Evolutionary conservation across 2,329 filamentous ascomycete genomes (phyloP), one percentile per base, ranked within the genome.

Genomic region (Monosporascus sp.): DNA sequence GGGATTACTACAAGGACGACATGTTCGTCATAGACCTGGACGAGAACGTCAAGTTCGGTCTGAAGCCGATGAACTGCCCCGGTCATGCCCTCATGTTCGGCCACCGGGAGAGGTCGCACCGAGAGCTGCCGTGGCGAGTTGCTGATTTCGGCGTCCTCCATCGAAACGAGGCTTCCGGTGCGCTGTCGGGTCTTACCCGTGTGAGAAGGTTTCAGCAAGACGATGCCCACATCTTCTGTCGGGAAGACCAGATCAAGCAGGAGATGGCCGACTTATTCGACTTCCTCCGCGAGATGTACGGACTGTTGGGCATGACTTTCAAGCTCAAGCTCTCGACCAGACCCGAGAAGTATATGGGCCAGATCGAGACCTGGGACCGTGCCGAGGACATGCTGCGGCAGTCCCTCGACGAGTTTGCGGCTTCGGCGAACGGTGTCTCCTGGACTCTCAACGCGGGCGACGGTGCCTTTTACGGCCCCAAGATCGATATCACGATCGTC

Each of bases 401-500:
- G 56, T 90, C 92, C 18, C 79, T 99, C 48, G 82, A 94, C 60
- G 80, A 86, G 57, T 97, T 97, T 71, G 80, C 83, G 53, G 74
- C 73, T 20, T 70, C 72, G 53, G 71, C 72, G 20, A 66, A 58
- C 45, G 82, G 86, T 55, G 80, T 85, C 36, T 77, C 85, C 58
- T 99, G 94, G 94, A 88, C 90, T 70, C 78, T 96, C 50, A 96
- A 97, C 72, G 88, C 90, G 55, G 94, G 93, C 53, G 94, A 99
- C 64, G 94, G 94, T 67, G 94, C 94, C 50, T 99, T 97, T 75
- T 99, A 99, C 71, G 94, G 94, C 2, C 94, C 94, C 50, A 99
- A 99, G 82, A 96, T 97, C 63, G 94, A 99, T 65, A 94, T 99
- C 67, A 95, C 90, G 57, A 92, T 99, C 66, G 87, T 86, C 50